These are phyloP conservation scores for Trichocladium antarcticum DNA, from an alignment of 495 filamentous ascomycete species.

Conservation along the genomic window DNA sequence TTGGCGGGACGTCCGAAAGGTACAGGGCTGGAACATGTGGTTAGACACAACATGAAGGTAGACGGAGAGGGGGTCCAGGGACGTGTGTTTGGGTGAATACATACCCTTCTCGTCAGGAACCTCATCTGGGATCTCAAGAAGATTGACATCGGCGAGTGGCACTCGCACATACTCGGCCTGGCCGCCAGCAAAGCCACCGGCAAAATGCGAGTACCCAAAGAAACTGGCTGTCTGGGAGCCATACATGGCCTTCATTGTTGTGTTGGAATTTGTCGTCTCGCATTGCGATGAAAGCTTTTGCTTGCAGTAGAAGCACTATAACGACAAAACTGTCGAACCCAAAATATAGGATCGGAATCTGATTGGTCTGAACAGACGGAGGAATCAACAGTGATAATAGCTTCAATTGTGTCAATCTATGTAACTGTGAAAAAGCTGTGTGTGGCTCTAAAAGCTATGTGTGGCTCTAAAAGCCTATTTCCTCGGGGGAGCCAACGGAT, in stretches of 20 bases:
- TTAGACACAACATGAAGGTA: neutral
- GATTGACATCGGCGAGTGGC: conserved; percentile 70
- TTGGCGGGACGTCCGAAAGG: conserved; percentile 68
- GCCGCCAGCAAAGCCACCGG: conserved; percentile 79
- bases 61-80: no score
- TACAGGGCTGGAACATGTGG: conserved; percentile 45
- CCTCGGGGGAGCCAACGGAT: no score
- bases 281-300: conserved; percentile 66
- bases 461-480: no score
- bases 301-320: conserved; percentile 65
- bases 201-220: conserved; percentile 67
- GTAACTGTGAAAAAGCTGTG: no score
- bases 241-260: conserved; percentile 59
- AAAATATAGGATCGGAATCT: no score
- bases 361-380: no score
- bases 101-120: conserved; percentile 79
- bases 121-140: conserved; percentile 65
- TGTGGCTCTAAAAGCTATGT: no score
- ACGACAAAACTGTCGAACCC: no score
- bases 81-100: conserved; percentile 11
- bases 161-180: conserved; percentile 84
- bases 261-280: conserved; percentile 66
- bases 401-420: no score
- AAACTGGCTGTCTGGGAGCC: conserved; percentile 60
- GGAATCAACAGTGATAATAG: no score